Evolutionary conservation across 2,329 filamentous ascomycete genomes (phyloP).

Genomic region (Calonectria multiphialidica): DNA sequence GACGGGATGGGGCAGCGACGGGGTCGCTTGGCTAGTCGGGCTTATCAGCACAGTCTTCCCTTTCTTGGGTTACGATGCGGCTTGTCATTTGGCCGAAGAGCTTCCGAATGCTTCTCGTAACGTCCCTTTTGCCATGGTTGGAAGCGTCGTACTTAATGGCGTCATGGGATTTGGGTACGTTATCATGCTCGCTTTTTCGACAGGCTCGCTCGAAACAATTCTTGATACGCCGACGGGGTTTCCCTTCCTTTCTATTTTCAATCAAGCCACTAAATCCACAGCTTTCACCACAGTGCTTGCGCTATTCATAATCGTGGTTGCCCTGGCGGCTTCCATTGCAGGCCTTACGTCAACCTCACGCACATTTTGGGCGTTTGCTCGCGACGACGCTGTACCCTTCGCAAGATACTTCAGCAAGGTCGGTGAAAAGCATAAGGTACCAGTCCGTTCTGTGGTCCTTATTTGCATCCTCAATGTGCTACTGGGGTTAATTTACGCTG

Average conservation of each 20-base stretch:
- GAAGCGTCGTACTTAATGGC: conserved; percentile 55
- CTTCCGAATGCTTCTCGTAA: conserved; percentile 48
- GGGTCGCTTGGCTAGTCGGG: conserved; percentile 50
- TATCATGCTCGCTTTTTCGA: conserved; percentile 55
- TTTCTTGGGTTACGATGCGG: conserved; percentile 51
- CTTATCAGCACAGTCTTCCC: conserved; percentile 49
- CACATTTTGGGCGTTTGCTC: conserved; percentile 54
- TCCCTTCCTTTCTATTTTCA: conserved; percentile 56
- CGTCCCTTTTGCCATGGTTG: conserved; percentile 50
- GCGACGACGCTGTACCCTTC: conserved; percentile 52
- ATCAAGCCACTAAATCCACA: conserved; percentile 42
- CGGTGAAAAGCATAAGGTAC: conserved; percentile 46
- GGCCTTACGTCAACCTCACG: conserved; percentile 51
- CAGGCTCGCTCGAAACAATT: conserved; percentile 51
- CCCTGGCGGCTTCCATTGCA: conserved; percentile 46
- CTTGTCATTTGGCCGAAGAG: conserved; percentile 50
- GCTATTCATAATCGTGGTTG: too few relatives aligned
- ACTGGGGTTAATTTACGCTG: conserved; percentile 54
- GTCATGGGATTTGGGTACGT: conserved; percentile 57
- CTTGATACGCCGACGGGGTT: conserved; percentile 56
- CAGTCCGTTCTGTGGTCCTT: conserved; percentile 44
- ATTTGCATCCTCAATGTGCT: conserved; percentile 44
- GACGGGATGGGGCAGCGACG: too few relatives aligned
- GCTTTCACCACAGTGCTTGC: conserved; percentile 44
- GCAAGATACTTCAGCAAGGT: conserved; percentile 52